Conservation (phyloP, 2,329 filamentous ascomycete species). For the Fusarium bactridioides region DNA sequence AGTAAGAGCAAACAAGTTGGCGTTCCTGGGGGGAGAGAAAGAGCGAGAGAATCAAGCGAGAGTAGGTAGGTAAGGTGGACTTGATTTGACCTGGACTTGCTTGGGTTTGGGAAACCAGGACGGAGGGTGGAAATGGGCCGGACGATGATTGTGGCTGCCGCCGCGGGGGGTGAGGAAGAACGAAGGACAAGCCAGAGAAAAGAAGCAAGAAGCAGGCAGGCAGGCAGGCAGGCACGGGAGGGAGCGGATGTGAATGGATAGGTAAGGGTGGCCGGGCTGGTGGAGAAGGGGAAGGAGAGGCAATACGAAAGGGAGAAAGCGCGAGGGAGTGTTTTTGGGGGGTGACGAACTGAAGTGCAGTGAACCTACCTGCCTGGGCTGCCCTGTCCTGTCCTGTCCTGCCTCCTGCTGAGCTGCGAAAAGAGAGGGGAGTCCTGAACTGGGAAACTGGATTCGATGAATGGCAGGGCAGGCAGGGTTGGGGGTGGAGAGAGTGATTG, state of each 20-base stretch:
- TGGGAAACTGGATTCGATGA: constrained; percentile 14
- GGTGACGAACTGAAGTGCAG: constrained; percentile 1
- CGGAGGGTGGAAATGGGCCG: constrained; percentile 26
- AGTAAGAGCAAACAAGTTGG: constrained; percentile 27
- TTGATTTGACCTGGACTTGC: not conserved
- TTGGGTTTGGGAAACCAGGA: constrained; percentile 11
- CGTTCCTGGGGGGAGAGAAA: constrained; percentile 22
- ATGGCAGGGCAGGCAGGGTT: constrained; percentile 20
- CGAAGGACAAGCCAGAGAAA: constrained; percentile 5
- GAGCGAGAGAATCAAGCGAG: constrained; percentile 38
- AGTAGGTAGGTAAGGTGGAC: constrained; percentile 21
- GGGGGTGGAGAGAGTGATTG: constrained; percentile 7
- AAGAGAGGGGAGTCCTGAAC: constrained; percentile 1
- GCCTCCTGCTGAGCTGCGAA: not conserved
- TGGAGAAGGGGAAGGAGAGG: constrained; percentile 27
- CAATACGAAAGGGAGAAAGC: constrained; percentile 29
- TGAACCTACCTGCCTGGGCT: not conserved
- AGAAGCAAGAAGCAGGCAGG: not conserved
- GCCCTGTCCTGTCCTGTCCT: not conserved
- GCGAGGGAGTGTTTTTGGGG: constrained; percentile 22
- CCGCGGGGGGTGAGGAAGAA: constrained; percentile 2
- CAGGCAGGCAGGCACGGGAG: not conserved
- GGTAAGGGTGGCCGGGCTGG: not conserved
- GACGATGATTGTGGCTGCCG: constrained; percentile 27
- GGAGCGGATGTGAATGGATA: constrained; percentile 17